A percentile compares a stretch with the other conserved stretches of the same genome.
Evolutionary conservation across 192 early-diverging fungal species (phyloP).

Genomic region (Polychytrium aggregatum): DNA sequence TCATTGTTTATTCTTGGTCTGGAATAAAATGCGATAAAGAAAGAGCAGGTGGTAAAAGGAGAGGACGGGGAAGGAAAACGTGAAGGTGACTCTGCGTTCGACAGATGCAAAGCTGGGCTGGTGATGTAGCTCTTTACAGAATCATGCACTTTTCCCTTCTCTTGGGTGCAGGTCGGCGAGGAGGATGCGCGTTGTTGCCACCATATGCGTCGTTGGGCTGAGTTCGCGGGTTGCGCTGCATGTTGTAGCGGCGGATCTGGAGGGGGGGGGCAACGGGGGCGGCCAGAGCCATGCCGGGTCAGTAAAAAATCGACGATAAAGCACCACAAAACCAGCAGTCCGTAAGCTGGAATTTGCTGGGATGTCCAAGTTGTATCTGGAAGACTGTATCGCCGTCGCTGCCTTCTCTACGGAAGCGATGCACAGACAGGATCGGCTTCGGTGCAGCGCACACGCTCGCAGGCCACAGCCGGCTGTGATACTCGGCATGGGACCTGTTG

Average conservation of each 20-base stretch:
- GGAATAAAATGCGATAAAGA: too few relatives aligned
- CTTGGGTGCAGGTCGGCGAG: conserved; percentile 12
- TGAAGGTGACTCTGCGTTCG: too few relatives aligned
- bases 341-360: not conserved
- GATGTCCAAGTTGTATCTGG: not conserved
- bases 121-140: too few relatives aligned
- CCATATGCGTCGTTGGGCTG: too few relatives aligned
- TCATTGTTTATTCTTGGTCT: too few relatives aligned
- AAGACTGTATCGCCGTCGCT: not conserved
- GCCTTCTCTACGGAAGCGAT: not conserved
- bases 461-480: not conserved
- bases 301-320: not conserved
- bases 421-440: not conserved
- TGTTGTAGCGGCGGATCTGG: conserved; percentile 11
- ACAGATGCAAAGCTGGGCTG: too few relatives aligned
- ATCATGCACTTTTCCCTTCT: conserved; percentile 18
- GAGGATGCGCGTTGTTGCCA: too few relatives aligned
- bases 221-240: conserved; percentile 1
- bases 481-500: too few relatives aligned
- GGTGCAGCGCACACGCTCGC: not conserved
- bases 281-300: too few relatives aligned
- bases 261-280: too few relatives aligned
- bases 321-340: not conserved
- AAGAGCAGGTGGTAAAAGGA: too few relatives aligned
- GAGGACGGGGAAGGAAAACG: too few relatives aligned